Evolutionary conservation across 164 flowering plant species (phyloP), one percentile per base, ranked within the genome.

Genomic region (Annona squamosa): DNA sequence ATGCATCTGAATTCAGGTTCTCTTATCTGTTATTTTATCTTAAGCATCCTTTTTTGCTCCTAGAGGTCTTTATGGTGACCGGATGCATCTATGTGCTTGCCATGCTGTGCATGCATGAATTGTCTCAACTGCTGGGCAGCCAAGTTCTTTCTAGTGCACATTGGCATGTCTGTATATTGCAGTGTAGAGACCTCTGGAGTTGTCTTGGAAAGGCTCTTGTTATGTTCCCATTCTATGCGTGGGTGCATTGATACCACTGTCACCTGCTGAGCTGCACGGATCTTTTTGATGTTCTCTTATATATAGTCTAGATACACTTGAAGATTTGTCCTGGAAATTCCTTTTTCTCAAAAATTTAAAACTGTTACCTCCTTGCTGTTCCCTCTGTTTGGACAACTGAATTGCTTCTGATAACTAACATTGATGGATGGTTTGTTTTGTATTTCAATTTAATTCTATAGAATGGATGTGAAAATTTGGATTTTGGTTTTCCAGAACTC

Each of bases 401-500:
- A 26, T 26, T 26, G 37, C 37, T 26, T 26, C 37, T 26, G 37
- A 26, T 26, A 26, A 26, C 37, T 26, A 26, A 26, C 37, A 26
- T 26, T 26, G 37, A 26, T 26, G 37, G 37, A 26, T 26, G 37
- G 37, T 26, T 48, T 48, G 10, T 18, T 42, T 57, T 41, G 19
- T 5, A 64, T 48, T 41, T 37, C 17, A 43, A 62, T 71, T 43
- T 7, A 48, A 18, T 41, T 42, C 48, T 73, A 26, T 62, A 71
- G 70, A 68, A 63, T 46, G 59, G 70, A 74, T 74, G 57, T 67
- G 71, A 69, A 77, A 63, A 56, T 66, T 62, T 75, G 70, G 75
- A 63, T 76, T 85, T 26, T 73, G 75, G 63, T 72, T 81, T 68
- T 67, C 65, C 79, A 78, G 79, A 78, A 86, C 79, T 79, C 68